Evolutionary conservation across 164 flowering plant genomes (phyloP).

Genomic region (Platanus orientalis): DNA sequence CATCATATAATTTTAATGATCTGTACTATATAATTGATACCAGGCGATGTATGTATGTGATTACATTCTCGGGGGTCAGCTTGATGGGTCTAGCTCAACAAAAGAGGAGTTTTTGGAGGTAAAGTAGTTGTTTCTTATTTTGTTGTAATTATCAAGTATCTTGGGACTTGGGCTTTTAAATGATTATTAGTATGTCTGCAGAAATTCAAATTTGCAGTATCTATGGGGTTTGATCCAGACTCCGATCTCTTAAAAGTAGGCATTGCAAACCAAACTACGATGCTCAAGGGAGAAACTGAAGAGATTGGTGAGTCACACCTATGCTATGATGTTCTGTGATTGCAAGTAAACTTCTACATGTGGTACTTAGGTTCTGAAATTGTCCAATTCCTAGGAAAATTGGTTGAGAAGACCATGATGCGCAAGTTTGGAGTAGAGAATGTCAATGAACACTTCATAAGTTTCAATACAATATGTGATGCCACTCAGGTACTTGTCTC

Average conservation of each 20-base stretch:
- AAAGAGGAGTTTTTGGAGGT: slow-evolving; percentile 84
- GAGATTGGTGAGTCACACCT: slow-evolving; percentile 73
- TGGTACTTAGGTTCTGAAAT: slow-evolving; percentile 9
- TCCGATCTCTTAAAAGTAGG: slow-evolving; percentile 70
- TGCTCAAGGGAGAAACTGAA: slow-evolving; percentile 99
- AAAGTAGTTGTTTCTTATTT: slow-evolving; percentile 2
- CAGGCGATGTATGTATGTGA: slow-evolving; percentile 96
- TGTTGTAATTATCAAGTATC: background rate
- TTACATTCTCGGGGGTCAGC: slow-evolving; percentile 84
- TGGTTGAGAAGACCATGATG: slow-evolving; percentile 82
- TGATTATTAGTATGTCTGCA: slow-evolving; percentile 32
- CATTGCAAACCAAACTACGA: slow-evolving; percentile 96
- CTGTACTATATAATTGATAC: slow-evolving; percentile 7
- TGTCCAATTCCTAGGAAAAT: slow-evolving; percentile 51
- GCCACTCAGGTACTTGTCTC: slow-evolving; percentile 71
- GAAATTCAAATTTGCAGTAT: slow-evolving; percentile 91
- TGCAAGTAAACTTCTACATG: background rate
- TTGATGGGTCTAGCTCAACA: slow-evolving; percentile 96
- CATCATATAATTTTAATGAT: background rate
- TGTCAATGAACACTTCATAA: slow-evolving; percentile 68
- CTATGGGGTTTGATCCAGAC: slow-evolving; percentile 95
- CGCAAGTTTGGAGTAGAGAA: slow-evolving; percentile 80
- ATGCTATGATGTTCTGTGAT: slow-evolving; percentile 1
- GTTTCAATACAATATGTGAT: slow-evolving; percentile 95
- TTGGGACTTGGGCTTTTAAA: background rate